These are phyloP conservation scores for Flueggea neowawraea DNA, from an alignment of 441 rosid species.

Conservation along the genomic window DNA sequence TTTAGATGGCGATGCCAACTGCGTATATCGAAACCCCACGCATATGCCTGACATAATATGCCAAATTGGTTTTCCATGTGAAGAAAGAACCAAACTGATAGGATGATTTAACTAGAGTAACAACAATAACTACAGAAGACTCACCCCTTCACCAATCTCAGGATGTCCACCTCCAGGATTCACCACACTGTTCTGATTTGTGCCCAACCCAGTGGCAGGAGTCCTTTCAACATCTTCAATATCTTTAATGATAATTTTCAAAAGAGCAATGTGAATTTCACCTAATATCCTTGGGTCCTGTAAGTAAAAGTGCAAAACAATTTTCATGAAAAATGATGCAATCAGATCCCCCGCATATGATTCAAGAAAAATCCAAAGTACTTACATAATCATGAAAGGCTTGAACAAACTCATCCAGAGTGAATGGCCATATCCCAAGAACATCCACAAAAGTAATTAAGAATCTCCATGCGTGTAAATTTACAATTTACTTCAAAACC, in stretches of 20 bases:
- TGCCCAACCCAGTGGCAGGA: conserved; percentile 75
- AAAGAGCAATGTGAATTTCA: conserved; percentile 85
- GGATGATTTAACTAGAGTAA: not conserved
- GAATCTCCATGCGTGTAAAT: conserved; percentile 91
- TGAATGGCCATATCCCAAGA: conserved; percentile 97
- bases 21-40: conserved; percentile 98
- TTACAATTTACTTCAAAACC: conserved; percentile 1
- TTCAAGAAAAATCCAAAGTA: conserved; percentile 5
- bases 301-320: conserved; percentile 18
- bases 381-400: conserved; percentile 96
- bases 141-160: conserved; percentile 96
- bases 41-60: conserved; percentile 62
- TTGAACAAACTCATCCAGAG: conserved; percentile 96
- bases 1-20: conserved; percentile 92
- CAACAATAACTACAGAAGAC: conserved; percentile 4
- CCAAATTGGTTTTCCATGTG: conserved; percentile 1
- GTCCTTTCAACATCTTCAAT: conserved; percentile 97
- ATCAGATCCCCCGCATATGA: not conserved
- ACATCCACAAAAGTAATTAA: conserved; percentile 88
- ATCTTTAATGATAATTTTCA: conserved; percentile 79
- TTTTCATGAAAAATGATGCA: conserved; percentile 12
- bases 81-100: conserved; percentile 8
- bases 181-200: conserved; percentile 69
- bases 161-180: conserved; percentile 99
- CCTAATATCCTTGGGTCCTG: conserved; percentile 98